Base-by-base conservation (phyloP, 108 stramenopile species). In the Cyclostephanos tholiformis region DNA sequence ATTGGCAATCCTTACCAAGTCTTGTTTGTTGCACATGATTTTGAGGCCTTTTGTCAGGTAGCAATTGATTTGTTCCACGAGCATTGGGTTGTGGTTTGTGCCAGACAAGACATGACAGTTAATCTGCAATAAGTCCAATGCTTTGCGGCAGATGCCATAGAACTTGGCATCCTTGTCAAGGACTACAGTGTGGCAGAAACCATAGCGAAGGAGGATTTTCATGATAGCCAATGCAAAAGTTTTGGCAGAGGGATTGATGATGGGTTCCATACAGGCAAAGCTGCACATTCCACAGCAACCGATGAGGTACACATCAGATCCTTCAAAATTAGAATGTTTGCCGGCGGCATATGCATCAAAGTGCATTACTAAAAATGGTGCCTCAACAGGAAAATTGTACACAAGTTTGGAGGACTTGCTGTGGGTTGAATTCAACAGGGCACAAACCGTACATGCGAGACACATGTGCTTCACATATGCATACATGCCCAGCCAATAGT, bases 171-270 rank as follows among this genome's bases (percentile, higher is more conserved):
- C 30, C 25, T 61, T 61, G 12, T 61, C 30, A 29, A 61, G 29
- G 30, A 61, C 60, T 3, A 2, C 5, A 4, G 41, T 64, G 23
- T 64, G 63, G 63, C 38, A 36, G 8, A 64, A 22, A 7, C 63
- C 63, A 64, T 64, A 44, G 1, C 63, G 39, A 41, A 64, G 63
- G 1, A 41, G 36, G 4, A 64, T 64, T 41, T 64, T 63, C 62
- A 63, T 63, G 11, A 63, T 63, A 5, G 30, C 62, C 4, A 30
- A 32, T n/a, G 62, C 62, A 63, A 63, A 63, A 2, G 62, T 35
- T 63, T 1, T 32, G 5, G 29, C 30, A 35, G 32, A 38, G 1
- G 62, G 35, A 9, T 11, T 19, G 2, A 30, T 5, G 13, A 36
- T 38, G 2, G 62, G 36, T 8, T 63, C 62, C 30, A 38, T 32